Evolutionary conservation across 2,329 filamentous ascomycete genomes (phyloP), one percentile per base, ranked within the genome.

Genomic region (Thelonectria discophora): DNA sequence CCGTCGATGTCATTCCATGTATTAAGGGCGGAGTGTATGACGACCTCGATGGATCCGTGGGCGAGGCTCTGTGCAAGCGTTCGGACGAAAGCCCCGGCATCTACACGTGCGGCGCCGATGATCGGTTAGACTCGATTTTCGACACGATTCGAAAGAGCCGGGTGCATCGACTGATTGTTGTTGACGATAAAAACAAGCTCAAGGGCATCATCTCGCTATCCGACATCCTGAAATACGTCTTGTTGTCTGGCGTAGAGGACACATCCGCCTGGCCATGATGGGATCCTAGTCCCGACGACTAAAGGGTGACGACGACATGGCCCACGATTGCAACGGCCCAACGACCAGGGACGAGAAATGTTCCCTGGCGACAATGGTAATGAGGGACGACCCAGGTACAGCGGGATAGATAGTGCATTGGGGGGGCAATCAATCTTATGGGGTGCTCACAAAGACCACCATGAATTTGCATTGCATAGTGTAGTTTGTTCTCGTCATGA

Each of bases 1-100:
- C 95, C 2, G 94, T 99, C 52, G 95, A 99, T 77, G 94, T 99
- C 63, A 97, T 99, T 69, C 90, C 94, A 0, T 89, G 97, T 71
- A 97, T 99, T 79, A 97, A 96, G 78, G 93, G 93, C 20, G 93
- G 94, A 18, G 88, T 88, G 37, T 98, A 98, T 73, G 95, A 98
- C 66, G 94, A 97, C 68, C 82, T 99, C 58, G 89, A 90, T 62
- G 86, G 93, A 18, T 92, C 86, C 7, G 92, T 98, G 5, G 95
- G 94, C 45, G 94, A 97, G 65, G 94, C 94, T 2, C 81, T 98
- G 58, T 89, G 92, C 70, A 96, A 91, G 76, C 87, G 94, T 64
- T 88, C 92, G 12, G 91, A 96, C 54, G 94, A 97, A 70, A 97
- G 97, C 73, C 90, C 93, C 1, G 95, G 96, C 45, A 98, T 99